These are phyloP conservation scores for Pythium rishiriense DNA, from an alignment of 352 stramenopile genomes.

Conservation along the genomic window DNA sequence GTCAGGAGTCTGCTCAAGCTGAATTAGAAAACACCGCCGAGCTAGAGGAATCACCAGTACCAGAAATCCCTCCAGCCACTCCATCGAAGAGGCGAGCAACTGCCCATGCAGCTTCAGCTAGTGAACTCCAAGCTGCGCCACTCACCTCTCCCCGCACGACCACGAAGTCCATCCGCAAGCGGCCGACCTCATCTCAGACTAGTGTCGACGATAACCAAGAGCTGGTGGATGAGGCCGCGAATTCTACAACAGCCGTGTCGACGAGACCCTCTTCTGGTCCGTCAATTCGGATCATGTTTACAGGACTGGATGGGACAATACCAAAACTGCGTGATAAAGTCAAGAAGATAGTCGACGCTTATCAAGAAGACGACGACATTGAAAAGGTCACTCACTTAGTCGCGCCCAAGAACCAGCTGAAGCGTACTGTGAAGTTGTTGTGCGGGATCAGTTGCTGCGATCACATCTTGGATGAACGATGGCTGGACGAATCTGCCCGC, in stretches of 20 bases:
- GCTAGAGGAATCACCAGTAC: neutral
- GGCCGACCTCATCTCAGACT: neutral
- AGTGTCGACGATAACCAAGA: neutral
- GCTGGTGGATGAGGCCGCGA: neutral
- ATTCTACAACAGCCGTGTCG: neutral
- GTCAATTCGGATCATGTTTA: constrained; percentile 52
- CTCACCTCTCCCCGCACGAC: neutral
- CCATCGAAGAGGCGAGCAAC: neutral
- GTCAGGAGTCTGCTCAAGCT: constrained; percentile 2
- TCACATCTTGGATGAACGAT: constrained; percentile 51
- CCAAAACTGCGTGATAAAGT: constrained; percentile 30
- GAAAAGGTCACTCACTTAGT: constrained; percentile 53
- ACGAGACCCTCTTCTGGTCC: neutral
- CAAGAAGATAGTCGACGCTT: constrained; percentile 35
- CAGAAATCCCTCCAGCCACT: neutral
- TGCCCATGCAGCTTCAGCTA: neutral
- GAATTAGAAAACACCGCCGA: neutral
- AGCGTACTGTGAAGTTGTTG: constrained; percentile 61
- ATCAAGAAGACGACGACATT: constrained; percentile 53
- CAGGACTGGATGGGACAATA: constrained; percentile 45
- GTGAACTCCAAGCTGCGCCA: neutral
- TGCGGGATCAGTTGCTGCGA: constrained; percentile 56
- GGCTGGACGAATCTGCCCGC: constrained; percentile 45
- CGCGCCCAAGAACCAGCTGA: constrained; percentile 49
- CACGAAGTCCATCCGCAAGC: constrained; percentile 4